Evolutionary conservation across 768 basidiomycete species (phyloP), one percentile per base, ranked within the genome.

Genomic region (Pleurotus platypus): DNA sequence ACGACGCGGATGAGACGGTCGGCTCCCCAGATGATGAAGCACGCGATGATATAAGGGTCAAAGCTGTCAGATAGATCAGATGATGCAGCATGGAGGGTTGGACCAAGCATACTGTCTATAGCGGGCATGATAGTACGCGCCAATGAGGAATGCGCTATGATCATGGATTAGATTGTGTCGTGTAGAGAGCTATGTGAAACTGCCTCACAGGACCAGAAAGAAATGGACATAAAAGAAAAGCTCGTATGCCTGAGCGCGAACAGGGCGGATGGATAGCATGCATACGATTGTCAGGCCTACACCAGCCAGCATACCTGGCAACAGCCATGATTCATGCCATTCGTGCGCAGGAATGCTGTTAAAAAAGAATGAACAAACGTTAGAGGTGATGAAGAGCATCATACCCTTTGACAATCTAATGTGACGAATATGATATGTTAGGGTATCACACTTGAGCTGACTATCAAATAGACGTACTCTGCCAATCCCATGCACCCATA

Each of bases 181-280:
- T 11, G 16, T 20, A 16, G 18, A 5, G 16, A n/a, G 58, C 9
- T 11, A 47, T 16, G 24, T 35, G 43, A 37, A 64, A 3, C 49
- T 15, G 13, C 57, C 78, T 64, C 58, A 80, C 78, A 74, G 49
- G 8, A 76, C 72, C 20, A 67, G 39, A 15, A 70, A 12, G 47
- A 77, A 70, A 60, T 80, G 78, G 0, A 60, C 38, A 46, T 75
- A 72, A 49, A 76, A 72, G 65, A 81, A 80, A 1, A 73, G 8
- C 57, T 80, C 79, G 54, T 78, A 80, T 1, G 56, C 61, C 16
- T 54, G 58, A 0, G 62, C 61, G 4, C 78, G 73, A 39, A 79
- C 60, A 1, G 63, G 66, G 5, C 77, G 74, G 2, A 79, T 45
- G 2, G 77, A 75, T 9, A 77, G 51, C 11, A 77, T 22, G 4